Evolutionary conservation across 805 yeast genomes (phyloP).

Genomic region (Saccharomycopsis olivae): DNA sequence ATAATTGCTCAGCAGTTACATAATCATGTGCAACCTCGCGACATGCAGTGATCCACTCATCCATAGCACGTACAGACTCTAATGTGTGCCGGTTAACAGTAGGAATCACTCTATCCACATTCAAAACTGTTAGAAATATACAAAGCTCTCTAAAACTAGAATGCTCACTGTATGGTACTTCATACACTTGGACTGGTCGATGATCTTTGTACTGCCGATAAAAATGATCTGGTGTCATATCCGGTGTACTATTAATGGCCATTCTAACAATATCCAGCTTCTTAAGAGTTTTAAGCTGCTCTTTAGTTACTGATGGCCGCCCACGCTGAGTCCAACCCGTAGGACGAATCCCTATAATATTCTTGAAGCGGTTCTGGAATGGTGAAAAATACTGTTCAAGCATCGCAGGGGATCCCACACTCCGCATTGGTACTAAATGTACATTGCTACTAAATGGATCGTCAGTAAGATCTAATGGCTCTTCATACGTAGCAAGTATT

Average conservation of each 20-base stretch:
- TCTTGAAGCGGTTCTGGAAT: slow-evolving; percentile 38
- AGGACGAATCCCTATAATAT: slow-evolving; percentile 67
- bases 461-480: slow-evolving; percentile 21
- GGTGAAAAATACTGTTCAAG: slow-evolving; percentile 40
- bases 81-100: slow-evolving; percentile 50
- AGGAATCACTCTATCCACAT: slow-evolving; percentile 51
- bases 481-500: slow-evolving; percentile 33
- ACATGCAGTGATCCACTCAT: slow-evolving; percentile 29
- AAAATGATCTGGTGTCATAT: slow-evolving; percentile 19
- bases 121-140: slow-evolving; percentile 45
- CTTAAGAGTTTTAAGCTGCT: slow-evolving; percentile 10
- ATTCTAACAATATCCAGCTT: slow-evolving; percentile 15
- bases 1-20: no score
- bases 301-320: slow-evolving; percentile 7
- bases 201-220: slow-evolving; percentile 26
- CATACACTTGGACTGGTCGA: slow-evolving; percentile 36
- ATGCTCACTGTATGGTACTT: slow-evolving; percentile 89
- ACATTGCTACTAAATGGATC: slow-evolving; percentile 42
- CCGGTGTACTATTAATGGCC: neutral
- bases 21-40: no score
- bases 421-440: slow-evolving; percentile 62
- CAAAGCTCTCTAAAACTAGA: slow-evolving; percentile 78
- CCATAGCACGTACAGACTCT: slow-evolving; percentile 23
- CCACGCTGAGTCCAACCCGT: slow-evolving; percentile 78
- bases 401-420: slow-evolving; percentile 5